Evolutionary conservation across 2,329 filamentous ascomycete species (phyloP).

Genomic region (Lojkania enalia): DNA sequence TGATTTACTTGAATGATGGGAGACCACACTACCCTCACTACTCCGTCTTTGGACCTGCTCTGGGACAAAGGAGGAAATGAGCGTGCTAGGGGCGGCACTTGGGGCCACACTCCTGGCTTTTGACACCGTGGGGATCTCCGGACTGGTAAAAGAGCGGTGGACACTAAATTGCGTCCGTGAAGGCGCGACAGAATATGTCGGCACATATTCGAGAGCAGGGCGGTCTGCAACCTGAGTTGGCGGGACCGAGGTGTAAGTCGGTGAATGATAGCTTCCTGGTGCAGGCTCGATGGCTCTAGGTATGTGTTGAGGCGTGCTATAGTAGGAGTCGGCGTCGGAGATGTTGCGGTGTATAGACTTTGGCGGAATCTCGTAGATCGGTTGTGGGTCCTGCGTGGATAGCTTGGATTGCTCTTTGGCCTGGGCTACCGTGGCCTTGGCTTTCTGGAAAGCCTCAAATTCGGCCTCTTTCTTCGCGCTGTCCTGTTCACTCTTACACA

Average conservation of each 20-base stretch:
- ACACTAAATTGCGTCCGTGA: slow-evolving; percentile 22
- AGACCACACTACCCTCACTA: slow-evolving; percentile 38
- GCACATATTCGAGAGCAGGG: slow-evolving; percentile 39
- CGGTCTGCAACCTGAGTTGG: slow-evolving; percentile 29
- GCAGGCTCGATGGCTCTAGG: slow-evolving; percentile 47
- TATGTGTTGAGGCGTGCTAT: slow-evolving; percentile 20
- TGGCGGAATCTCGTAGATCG: slow-evolving; percentile 31
- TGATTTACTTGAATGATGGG: slow-evolving; percentile 39
- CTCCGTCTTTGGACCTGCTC: slow-evolving; percentile 32
- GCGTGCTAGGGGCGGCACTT: slow-evolving; percentile 35
- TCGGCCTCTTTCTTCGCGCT: slow-evolving; percentile 50
- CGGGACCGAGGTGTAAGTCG: slow-evolving; percentile 33
- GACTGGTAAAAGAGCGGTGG: slow-evolving; percentile 36
- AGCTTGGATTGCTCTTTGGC: slow-evolving; percentile 21
- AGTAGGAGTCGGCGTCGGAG: slow-evolving; percentile 43
- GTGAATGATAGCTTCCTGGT: slow-evolving; percentile 38
- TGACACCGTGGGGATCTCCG: slow-evolving; percentile 32
- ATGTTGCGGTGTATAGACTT: slow-evolving; percentile 42
- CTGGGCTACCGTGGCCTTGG: slow-evolving; percentile 33
- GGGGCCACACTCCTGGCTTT: slow-evolving; percentile 25
- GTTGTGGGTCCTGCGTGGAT: slow-evolving; percentile 40
- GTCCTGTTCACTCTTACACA: slow-evolving; percentile 63
- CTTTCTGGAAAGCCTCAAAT: slow-evolving; percentile 40
- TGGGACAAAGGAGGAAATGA: slow-evolving; percentile 44
- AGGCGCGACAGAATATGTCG: slow-evolving; percentile 34